Evolutionary conservation across 2,329 filamentous ascomycete genomes (phyloP), one percentile per base, ranked within the genome.

Genomic region (Diaporthe velutina): DNA sequence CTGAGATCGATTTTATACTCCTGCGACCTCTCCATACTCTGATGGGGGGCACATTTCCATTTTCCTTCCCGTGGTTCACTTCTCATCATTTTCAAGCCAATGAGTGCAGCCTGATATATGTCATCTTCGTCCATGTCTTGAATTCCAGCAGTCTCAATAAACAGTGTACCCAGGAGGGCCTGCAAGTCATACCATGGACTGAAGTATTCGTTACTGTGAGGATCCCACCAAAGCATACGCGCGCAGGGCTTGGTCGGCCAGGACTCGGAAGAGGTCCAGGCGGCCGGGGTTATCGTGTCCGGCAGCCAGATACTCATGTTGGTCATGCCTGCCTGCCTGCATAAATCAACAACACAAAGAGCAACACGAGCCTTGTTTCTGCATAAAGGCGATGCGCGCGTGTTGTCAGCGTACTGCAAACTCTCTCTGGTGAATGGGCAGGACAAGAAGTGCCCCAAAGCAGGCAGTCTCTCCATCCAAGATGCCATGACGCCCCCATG

Each of bases 401-500:
- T n/a, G n/a, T 52, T 52, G n/a, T 52, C 22, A 13, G n/a, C 48
- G n/a, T 25, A 28, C 12, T 6, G 9, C 2, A 52, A 10, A 28
- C 48, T 25, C 3, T 25, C 48, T 0, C 1, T 10, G 9, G n/a
- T 52, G n/a, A 52, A 28, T 2, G 48, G 9, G 12, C 48, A 52
- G 1, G 48, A 4, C 7, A 52, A 52, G n/a, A 15, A n/a, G 2
- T 25, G 1, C 25, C 22, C 48, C 12, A 52, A 25, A 9, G 0
- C n/a, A 13, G n/a, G n/a, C 22, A 52, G n/a, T 9, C 2, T 1
- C 4, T 52, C 48, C n/a, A 52, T 0, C 48, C 48, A 52, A 2
- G 2, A 3, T 13, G 2, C 7, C 0, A 13, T 13, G n/a, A 13
- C 9, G 12, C 6, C 5, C 1, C 2, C 13, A 22, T 50, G 13